Conservation (phyloP, 768 basidiomycete species). For the Sarcodon aspratus region DNA sequence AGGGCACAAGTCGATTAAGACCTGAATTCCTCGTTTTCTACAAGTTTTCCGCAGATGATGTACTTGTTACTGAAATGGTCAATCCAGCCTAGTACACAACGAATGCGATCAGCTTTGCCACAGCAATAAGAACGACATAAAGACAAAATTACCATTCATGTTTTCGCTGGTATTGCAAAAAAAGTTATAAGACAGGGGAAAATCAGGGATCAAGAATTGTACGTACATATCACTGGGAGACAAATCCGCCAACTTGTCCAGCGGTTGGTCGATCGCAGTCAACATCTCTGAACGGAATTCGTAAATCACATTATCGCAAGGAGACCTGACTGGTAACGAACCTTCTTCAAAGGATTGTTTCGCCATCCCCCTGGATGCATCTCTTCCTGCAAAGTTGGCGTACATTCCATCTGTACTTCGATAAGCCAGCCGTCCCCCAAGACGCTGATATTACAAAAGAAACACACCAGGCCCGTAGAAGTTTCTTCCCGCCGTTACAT, state of each 20-base stretch:
- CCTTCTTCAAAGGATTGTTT: slow-evolving; percentile 94
- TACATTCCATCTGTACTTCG: slow-evolving; percentile 74
- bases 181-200: background rate
- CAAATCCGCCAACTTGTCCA: slow-evolving; percentile 78
- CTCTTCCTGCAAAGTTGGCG: slow-evolving; percentile 93
- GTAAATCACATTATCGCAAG: background rate
- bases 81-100: slow-evolving; percentile 59
- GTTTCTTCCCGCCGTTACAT: slow-evolving; percentile 78
- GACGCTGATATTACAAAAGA: background rate
- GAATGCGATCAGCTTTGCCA: slow-evolving; percentile 3
- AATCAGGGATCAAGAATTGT: background rate
- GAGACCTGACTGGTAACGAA: slow-evolving; percentile 22
- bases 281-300: slow-evolving; percentile 60
- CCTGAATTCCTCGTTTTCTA: slow-evolving; percentile 53
- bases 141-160: slow-evolving; percentile 62
- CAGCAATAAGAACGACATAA: background rate
- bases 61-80: slow-evolving; percentile 92
- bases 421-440: background rate
- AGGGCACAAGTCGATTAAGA: slow-evolving; percentile 6
- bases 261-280: slow-evolving; percentile 73
- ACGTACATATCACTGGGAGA: slow-evolving; percentile 74
- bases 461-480: slow-evolving; percentile 92
- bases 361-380: slow-evolving; percentile 95
- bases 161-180: slow-evolving; percentile 51
- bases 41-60: slow-evolving; percentile 79